Evolutionary conservation across 2,329 filamentous ascomycete species (phyloP), one percentile per base, ranked within the genome.

Genomic region (Fusarium sp.): DNA sequence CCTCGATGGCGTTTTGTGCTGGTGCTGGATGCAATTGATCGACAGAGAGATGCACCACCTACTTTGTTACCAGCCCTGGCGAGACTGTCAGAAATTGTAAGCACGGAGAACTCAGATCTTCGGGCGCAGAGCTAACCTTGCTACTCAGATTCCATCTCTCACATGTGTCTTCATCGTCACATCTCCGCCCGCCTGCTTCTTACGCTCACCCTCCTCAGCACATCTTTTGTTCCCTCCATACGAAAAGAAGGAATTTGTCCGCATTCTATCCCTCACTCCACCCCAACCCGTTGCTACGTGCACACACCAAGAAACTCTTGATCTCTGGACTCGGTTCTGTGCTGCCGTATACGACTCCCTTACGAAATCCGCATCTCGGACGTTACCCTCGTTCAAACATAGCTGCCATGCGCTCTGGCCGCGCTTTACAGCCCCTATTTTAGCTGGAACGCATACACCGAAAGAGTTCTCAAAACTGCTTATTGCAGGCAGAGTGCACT

Each of bases 311-410:
- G 86, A 89, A 63, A 91, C 91, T 12, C 77, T 81, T 25, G 91
- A 91, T 79, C 86, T 95, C 18, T 96, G 92, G 91, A 83, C 88
- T 16, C 90, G 93, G 45, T 98, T 97, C 82, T 89, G 91, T 66
- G 89, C 89, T 50, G 93, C 93, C 7, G 89, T 97, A 16, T 96
- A 97, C 85, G 96, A 99, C 77, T 90, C 94, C 2, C 84, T 98
- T 14, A 89, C 91, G 50, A 93, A 91, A 68, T 89, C 93, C 48
- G 93, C 93, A 5, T 91, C 91, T 1, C 89, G 94, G 51, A 94
- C 95, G 39, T 84, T 98, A 16, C 85, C 91, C 2, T 87, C 88
- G 13, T 94, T 97, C 71, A 85, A 84, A 6, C 86, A 88, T 37
- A 88, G 91, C 51, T 94, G 92, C 75, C 80, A 88, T 50, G 88